Percentiles rank a stretch among this genome's conserved stretches.
Evolutionary conservation across 2,329 filamentous ascomycete species (phyloP).

Genomic region (Pleomassaria siparia): DNA sequence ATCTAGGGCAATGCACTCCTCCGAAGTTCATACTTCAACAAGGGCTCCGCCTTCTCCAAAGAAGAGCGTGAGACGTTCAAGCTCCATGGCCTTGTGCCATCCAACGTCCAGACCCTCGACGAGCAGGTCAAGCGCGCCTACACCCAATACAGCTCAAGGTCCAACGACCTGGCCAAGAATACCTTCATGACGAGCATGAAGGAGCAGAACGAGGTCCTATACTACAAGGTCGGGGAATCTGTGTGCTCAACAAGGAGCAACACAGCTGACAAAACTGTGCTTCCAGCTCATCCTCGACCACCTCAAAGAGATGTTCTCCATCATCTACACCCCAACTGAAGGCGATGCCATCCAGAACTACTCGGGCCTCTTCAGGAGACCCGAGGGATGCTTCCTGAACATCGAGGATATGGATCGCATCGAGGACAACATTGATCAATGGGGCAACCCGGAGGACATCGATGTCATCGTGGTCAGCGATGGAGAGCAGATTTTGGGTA

Average conservation of each 20-base stretch:
- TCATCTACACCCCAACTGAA: constrained; percentile 92
- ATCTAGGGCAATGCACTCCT: constrained; percentile 54
- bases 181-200: constrained; percentile 85
- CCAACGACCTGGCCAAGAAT: constrained; percentile 75
- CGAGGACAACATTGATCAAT: constrained; percentile 66
- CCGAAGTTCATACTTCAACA: constrained; percentile 72
- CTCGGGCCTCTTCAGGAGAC: constrained; percentile 73
- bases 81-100: constrained; percentile 72
- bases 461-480: constrained; percentile 89
- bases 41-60: constrained; percentile 74
- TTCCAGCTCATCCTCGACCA: constrained; percentile 71
- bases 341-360: constrained; percentile 86
- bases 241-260: neutral
- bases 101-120: constrained; percentile 71
- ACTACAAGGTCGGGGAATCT: constrained; percentile 62
- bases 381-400: constrained; percentile 80
- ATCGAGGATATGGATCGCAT: constrained; percentile 69
- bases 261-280: constrained; percentile 1
- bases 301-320: constrained; percentile 81
- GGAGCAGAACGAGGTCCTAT: constrained; percentile 82
- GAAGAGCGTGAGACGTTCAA: constrained; percentile 71
- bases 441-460: constrained; percentile 71
- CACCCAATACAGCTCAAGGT: constrained; percentile 68
- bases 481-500: constrained; percentile 74
- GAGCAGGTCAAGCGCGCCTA: constrained; percentile 78